Evolutionary conservation across 108 stramenopile species (phyloP).

Genomic region (Cyclotella cryptica): DNA sequence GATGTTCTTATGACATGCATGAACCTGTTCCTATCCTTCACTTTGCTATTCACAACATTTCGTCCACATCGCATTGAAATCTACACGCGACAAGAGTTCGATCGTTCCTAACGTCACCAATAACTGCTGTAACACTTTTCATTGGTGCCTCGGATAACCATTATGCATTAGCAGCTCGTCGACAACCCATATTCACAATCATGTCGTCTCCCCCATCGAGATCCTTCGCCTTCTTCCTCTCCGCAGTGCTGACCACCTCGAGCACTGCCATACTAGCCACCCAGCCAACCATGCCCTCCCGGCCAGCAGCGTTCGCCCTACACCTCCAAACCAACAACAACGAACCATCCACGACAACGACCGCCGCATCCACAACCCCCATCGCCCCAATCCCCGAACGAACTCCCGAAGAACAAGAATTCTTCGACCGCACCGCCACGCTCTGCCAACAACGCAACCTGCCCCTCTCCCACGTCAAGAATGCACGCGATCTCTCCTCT

Average conservation of each 20-base stretch:
- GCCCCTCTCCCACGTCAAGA: constrained; percentile 82
- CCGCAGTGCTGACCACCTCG: background rate
- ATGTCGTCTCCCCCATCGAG: background rate
- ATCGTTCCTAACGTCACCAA: too few species aligned
- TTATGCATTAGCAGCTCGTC: too few species aligned
- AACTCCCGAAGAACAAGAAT: constrained; percentile 52
- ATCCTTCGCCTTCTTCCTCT: background rate
- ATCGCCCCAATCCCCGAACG: background rate
- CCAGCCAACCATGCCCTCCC: background rate
- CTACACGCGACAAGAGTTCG: background rate
- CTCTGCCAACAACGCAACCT: constrained; percentile 81
- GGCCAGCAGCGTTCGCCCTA: background rate
- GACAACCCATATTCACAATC: too few species aligned
- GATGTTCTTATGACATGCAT: too few species aligned
- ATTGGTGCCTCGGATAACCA: too few species aligned
- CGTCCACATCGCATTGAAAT: background rate
- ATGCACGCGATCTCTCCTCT: constrained; percentile 89
- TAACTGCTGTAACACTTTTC: too few species aligned
- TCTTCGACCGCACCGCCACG: constrained; percentile 54
- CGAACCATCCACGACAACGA: background rate
- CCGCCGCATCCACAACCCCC: background rate
- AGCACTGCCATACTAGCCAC: background rate
- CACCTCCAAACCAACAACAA: background rate
- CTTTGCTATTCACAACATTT: background rate
- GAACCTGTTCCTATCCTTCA: background rate